Conservation (phyloP, 768 basidiomycete species). For the Termitomyces sp. region DNA sequence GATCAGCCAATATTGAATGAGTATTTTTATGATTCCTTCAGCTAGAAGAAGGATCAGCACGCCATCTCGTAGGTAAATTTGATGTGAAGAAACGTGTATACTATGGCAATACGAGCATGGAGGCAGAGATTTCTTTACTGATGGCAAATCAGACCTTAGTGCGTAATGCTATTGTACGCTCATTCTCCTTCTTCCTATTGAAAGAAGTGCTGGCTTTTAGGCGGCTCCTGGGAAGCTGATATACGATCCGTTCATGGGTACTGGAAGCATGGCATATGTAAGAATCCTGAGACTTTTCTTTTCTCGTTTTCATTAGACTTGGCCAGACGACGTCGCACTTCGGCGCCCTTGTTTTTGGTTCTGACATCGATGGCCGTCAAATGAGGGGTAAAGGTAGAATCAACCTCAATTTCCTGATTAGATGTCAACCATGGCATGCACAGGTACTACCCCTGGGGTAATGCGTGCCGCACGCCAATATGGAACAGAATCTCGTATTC, state of each 20-base stretch:
- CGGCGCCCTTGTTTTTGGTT: conserved; percentile 83
- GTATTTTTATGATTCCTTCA: conserved; percentile 6
- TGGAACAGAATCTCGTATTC: conserved; percentile 61
- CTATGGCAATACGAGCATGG: conserved; percentile 98
- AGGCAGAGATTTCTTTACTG: conserved; percentile 87
- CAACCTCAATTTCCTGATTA: background rate
- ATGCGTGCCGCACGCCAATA: conserved; percentile 82
- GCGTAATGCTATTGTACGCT: conserved; percentile 8
- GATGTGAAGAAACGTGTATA: conserved; percentile 88
- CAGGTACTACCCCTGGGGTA: conserved; percentile 60
- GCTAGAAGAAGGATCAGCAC: conserved; percentile 63
- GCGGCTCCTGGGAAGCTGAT: conserved; percentile 85
- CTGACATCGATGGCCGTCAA: conserved; percentile 96
- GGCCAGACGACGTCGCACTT: conserved; percentile 79
- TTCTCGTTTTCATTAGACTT: background rate
- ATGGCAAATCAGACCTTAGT: conserved; percentile 97
- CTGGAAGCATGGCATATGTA: conserved; percentile 89
- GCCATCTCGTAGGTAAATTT: conserved; percentile 62
- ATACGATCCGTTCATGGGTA: conserved; percentile 95
- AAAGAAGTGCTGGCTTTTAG: conserved; percentile 28
- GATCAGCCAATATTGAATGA: background rate
- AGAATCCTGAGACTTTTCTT: conserved; percentile 12
- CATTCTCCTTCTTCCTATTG: background rate
- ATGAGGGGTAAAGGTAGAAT: conserved; percentile 86
- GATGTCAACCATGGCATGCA: background rate